These are phyloP conservation scores for Penicillium odoratum DNA, from an alignment of 495 filamentous ascomycete species.

Conservation along the genomic window DNA sequence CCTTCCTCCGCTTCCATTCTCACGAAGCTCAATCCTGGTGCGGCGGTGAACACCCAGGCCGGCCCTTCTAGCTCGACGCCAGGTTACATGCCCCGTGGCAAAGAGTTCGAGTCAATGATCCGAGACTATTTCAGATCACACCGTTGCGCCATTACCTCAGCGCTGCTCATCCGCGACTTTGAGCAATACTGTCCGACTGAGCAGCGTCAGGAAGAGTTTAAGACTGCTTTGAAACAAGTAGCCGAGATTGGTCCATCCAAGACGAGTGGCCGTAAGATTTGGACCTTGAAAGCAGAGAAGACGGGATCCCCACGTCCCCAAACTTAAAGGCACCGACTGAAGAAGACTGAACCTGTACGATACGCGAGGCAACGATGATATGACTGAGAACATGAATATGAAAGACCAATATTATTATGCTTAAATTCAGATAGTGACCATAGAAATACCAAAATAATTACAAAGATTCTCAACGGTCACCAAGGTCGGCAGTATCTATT, in stretches of 20 bases:
- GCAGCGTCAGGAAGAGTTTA: constrained; percentile 60
- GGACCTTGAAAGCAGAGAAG: constrained; percentile 54
- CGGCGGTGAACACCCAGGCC: constrained; percentile 21
- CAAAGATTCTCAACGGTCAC: no score
- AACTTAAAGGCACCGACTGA: not conserved
- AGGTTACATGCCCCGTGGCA: constrained; percentile 29
- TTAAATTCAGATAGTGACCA: no score
- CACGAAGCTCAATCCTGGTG: constrained; percentile 52
- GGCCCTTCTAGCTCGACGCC: constrained; percentile 30
- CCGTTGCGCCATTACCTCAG: constrained; percentile 68
- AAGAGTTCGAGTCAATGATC: constrained; percentile 72
- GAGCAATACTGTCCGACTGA: constrained; percentile 58
- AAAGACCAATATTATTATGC: not conserved
- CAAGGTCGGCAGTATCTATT: no score
- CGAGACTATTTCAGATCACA: constrained; percentile 70
- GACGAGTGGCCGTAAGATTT: constrained; percentile 53
- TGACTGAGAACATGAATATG: not conserved
- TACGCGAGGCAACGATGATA: not conserved
- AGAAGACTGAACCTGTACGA: not conserved
- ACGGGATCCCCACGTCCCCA: not conserved
- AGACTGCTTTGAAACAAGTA: constrained; percentile 59
- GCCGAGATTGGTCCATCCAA: constrained; percentile 54
- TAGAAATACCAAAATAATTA: no score
- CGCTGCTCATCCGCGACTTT: constrained; percentile 80
- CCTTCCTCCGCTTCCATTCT: constrained; percentile 60